Percentiles rank a stretch among this genome's conserved stretches.
Evolutionary conservation across 2,329 filamentous ascomycete genomes (phyloP).

Genomic region (Zymoseptoria tritici): DNA sequence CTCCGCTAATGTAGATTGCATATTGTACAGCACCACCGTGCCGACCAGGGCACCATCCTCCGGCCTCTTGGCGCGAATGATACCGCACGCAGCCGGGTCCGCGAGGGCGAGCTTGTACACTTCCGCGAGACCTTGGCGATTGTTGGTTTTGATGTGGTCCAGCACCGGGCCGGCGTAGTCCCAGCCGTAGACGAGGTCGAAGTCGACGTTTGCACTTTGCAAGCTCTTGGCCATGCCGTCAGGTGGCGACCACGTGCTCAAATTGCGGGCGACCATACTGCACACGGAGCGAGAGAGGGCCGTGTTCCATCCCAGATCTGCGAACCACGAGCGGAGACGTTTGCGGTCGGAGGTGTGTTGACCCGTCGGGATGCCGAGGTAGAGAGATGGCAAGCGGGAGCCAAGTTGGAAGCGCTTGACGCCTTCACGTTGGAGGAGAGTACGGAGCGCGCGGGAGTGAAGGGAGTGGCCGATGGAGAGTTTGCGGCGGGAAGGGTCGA

Average conservation of each 20-base stretch:
- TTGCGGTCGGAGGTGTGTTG: slow-evolving; percentile 52
- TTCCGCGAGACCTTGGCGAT: slow-evolving; percentile 69
- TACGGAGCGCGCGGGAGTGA: slow-evolving; percentile 75
- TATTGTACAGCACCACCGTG: slow-evolving; percentile 71
- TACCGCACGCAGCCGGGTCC: slow-evolving; percentile 65
- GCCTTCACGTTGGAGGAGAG: slow-evolving; percentile 61
- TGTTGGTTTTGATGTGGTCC: slow-evolving; percentile 64
- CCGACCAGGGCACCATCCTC: slow-evolving; percentile 64
- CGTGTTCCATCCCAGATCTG: slow-evolving; percentile 81
- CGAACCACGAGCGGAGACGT: slow-evolving; percentile 69
- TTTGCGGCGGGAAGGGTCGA: slow-evolving; percentile 78
- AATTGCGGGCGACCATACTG: slow-evolving; percentile 66
- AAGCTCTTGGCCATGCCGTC: slow-evolving; percentile 69
- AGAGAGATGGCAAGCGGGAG: slow-evolving; percentile 73
- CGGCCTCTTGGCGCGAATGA: slow-evolving; percentile 71
- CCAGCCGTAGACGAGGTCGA: slow-evolving; percentile 74
- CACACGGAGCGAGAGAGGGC: slow-evolving; percentile 55
- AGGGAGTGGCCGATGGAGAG: slow-evolving; percentile 86
- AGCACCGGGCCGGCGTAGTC: slow-evolving; percentile 69
- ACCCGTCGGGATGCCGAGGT: slow-evolving; percentile 70
- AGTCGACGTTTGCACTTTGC: slow-evolving; percentile 64
- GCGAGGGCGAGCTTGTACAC: slow-evolving; percentile 70
- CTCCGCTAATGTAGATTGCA: slow-evolving; percentile 58
- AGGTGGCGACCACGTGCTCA: slow-evolving; percentile 66
- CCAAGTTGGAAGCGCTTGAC: slow-evolving; percentile 78